These are phyloP conservation scores for Orobanche coerulescens DNA, from an alignment of 257 asterid species.

Conservation along the genomic window DNA sequence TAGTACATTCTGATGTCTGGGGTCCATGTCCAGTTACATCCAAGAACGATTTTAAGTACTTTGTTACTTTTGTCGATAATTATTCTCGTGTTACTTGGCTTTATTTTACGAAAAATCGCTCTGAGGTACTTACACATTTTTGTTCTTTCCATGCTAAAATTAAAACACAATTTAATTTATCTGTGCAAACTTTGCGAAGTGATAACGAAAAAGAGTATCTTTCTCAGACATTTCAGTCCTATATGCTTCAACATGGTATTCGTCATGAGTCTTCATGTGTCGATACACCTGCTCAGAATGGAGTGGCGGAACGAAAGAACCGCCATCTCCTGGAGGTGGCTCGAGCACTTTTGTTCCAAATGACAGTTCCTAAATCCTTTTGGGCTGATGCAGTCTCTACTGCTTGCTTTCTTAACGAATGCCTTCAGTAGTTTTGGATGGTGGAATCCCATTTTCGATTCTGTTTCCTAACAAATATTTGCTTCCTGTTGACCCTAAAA, in stretches of 20 bases:
- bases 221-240: not conserved
- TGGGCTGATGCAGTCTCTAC: not conserved
- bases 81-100: constrained; percentile 3
- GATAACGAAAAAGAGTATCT: constrained; percentile 1
- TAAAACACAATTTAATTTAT: not conserved
- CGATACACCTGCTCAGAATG: not conserved
- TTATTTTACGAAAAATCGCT: constrained; percentile 11
- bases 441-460: not conserved
- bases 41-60: not conserved
- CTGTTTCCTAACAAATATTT: not conserved
- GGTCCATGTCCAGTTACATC: constrained; percentile 8
- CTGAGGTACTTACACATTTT: not conserved
- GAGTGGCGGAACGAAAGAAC: not conserved
- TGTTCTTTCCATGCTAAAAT: not conserved
- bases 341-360: not conserved
- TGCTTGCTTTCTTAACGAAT: not conserved
- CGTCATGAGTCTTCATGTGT: not conserved
- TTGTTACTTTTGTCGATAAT: constrained; percentile 12
- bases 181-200: not conserved
- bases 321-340: too few species aligned
- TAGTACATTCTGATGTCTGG: constrained; percentile 19
- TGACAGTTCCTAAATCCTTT: not conserved
- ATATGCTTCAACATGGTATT: not conserved
- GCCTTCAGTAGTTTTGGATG: not conserved
- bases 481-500: not conserved